Percentiles rank a stretch among this genome's conserved stretches.
Evolutionary conservation across 352 stramenopile species (phyloP).

Genomic region (Achlya hypogyna): DNA sequence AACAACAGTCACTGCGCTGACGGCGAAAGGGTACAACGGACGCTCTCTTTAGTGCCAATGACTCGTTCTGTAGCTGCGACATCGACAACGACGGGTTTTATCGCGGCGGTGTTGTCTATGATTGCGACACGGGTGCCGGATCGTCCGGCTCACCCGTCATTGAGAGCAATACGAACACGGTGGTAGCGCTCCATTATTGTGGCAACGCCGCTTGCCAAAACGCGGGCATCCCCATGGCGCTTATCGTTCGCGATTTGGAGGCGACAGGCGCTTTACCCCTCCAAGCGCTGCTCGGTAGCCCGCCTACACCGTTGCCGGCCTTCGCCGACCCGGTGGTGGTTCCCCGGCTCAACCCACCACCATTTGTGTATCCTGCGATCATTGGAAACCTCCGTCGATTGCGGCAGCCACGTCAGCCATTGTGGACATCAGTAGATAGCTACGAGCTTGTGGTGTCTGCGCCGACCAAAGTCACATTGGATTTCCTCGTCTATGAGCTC

Average conservation of each 20-base stretch:
- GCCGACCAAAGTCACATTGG: conserved; percentile 38
- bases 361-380: conserved; percentile 27
- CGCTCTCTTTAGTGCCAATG: conserved; percentile 25
- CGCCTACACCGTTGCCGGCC: conserved; percentile 25
- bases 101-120: conserved; percentile 35
- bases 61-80: conserved; percentile 2
- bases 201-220: conserved; percentile 21
- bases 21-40: neutral
- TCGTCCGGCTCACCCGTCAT: conserved; percentile 27
- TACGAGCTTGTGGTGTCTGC: conserved; percentile 34
- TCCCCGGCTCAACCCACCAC: conserved; percentile 18
- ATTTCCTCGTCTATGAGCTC: conserved; percentile 52
- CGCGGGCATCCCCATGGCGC: conserved; percentile 31
- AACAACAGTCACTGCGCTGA: neutral
- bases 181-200: conserved; percentile 51
- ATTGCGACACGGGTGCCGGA: conserved; percentile 50
- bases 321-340: conserved; percentile 27
- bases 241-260: conserved; percentile 27
- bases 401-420: neutral
- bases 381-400: conserved; percentile 22
- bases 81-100: conserved; percentile 22
- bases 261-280: neutral
- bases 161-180: conserved; percentile 42
- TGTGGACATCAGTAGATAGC: conserved; percentile 32
- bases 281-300: neutral